Evolutionary conservation across 2,329 filamentous ascomycete genomes (phyloP).

Genomic region (Pseudocercospora eumusae): DNA sequence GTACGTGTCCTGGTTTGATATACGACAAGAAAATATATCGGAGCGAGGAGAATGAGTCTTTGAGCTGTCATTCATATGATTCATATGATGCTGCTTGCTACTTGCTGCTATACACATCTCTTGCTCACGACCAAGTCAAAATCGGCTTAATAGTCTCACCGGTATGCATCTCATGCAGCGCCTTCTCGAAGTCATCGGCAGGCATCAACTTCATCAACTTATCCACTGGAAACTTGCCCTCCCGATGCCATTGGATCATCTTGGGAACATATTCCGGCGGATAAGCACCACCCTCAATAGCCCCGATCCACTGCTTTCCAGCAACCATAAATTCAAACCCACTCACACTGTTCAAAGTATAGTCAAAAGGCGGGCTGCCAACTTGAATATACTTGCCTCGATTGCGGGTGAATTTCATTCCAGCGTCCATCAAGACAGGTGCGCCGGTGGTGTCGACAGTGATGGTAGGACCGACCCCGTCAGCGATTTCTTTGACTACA

Average conservation of each 20-base stretch:
- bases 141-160: slow-evolving; percentile 47
- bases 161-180: slow-evolving; percentile 47
- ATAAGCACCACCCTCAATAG: slow-evolving; percentile 50
- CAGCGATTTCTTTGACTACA: slow-evolving; percentile 42
- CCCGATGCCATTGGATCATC: slow-evolving; percentile 53
- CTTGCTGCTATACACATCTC: background rate
- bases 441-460: slow-evolving; percentile 56
- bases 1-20: background rate
- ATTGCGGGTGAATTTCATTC: slow-evolving; percentile 47
- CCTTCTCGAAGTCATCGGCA: slow-evolving; percentile 46
- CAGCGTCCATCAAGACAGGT: slow-evolving; percentile 46
- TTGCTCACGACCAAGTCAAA: slow-evolving; percentile 41
- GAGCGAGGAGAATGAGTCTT: background rate
- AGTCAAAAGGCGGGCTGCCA: slow-evolving; percentile 50
- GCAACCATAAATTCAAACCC: slow-evolving; percentile 50
- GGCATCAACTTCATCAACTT: slow-evolving; percentile 50
- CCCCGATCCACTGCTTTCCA: slow-evolving; percentile 53
- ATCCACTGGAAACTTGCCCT: slow-evolving; percentile 52
- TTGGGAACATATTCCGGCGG: slow-evolving; percentile 49
- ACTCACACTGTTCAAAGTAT: slow-evolving; percentile 45
- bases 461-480: slow-evolving; percentile 47
- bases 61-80: background rate
- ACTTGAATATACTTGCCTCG: slow-evolving; percentile 55
- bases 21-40: background rate
- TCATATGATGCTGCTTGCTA: too few relatives aligned